Evolutionary conservation across 345 rosid genomes (phyloP).

Genomic region (Boechera stricta): DNA sequence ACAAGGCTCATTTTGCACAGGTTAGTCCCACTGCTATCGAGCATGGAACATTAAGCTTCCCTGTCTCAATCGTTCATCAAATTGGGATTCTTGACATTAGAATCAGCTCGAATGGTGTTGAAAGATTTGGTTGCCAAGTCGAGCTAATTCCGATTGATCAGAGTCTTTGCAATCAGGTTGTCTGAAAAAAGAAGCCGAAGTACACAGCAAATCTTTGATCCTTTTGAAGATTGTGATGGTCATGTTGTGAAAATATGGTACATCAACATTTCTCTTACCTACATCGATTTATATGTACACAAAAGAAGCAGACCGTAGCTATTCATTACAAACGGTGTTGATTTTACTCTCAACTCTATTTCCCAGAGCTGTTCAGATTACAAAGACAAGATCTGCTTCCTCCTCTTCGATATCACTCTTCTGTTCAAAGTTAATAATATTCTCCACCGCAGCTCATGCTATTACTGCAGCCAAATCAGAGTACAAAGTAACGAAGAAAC

Average conservation of each 20-base stretch:
- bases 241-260: neutral
- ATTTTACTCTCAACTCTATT: neutral
- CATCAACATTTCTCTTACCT: slow-evolving; percentile 10
- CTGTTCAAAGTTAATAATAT: neutral
- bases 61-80: neutral
- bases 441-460: neutral
- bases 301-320: neutral
- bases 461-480: slow-evolving; percentile 8
- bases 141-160: neutral
- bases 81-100: neutral
- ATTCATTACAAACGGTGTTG: slow-evolving; percentile 11
- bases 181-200: neutral
- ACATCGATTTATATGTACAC: slow-evolving; percentile 21
- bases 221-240: neutral
- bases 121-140: neutral
- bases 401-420: neutral
- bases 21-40: slow-evolving; percentile 60
- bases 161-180: no score
- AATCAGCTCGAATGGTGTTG: neutral
- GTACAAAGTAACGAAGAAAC: slow-evolving; percentile 1
- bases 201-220: neutral
- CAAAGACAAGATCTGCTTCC: slow-evolving; percentile 28
- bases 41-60: slow-evolving; percentile 53
- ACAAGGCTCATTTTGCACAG: slow-evolving; percentile 57
- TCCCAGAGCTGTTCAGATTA: neutral